Percentiles rank a stretch among this genome's conserved stretches.
phyloP scores from a whole-genome alignment of 2,329 filamentous ascomycete genomes.

The Aureobasidium sp. region DNA sequence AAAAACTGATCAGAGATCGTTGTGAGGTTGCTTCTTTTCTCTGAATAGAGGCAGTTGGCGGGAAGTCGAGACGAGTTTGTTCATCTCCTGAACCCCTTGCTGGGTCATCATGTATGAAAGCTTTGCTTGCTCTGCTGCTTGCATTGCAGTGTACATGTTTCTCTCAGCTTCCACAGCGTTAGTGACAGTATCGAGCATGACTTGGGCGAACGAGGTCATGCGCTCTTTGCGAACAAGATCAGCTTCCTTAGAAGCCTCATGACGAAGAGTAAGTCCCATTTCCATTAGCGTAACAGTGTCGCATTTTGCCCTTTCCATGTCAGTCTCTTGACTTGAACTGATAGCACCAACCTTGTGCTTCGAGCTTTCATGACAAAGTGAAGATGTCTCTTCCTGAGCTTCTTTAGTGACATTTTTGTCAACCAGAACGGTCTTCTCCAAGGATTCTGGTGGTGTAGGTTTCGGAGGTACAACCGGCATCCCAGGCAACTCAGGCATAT shows the following conservation, averaged over 20 bases:
- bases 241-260: conserved; percentile 7
- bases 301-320: background rate
- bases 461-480: background rate
- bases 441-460: background rate
- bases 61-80: conserved; percentile 9
- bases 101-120: conserved; percentile 21
- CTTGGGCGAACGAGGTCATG: conserved; percentile 20
- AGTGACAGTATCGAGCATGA: conserved; percentile 20
- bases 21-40: background rate
- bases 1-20: background rate
- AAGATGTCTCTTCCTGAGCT: background rate
- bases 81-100: conserved; percentile 18
- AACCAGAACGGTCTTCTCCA: background rate
- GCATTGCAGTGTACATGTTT: conserved; percentile 19
- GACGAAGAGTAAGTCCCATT: background rate
- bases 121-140: conserved; percentile 19
- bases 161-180: conserved; percentile 21
- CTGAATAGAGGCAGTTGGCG: background rate
- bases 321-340: background rate
- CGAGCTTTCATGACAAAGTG: background rate
- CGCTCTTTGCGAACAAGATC: conserved; percentile 17
- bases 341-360: background rate
- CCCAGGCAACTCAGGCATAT: background rate
- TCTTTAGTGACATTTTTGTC: background rate
- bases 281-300: background rate